Conservation (phyloP, 1,139 yeast genomes). For the Blastobotrys proliferans region DNA sequence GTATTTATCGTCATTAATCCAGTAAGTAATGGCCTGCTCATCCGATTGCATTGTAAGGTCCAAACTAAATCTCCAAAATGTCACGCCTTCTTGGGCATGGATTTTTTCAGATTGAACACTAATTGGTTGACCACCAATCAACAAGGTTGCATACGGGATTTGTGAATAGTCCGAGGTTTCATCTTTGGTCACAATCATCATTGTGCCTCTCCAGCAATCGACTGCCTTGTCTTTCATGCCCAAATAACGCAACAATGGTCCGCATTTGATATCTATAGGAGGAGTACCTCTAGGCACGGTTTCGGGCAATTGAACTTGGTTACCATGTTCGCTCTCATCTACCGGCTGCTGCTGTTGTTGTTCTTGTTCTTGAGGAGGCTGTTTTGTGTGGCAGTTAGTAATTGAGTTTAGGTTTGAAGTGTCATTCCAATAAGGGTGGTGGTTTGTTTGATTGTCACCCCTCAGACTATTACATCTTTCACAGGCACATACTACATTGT, state of each 20-base stretch:
- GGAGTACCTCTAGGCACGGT: slow-evolving; percentile 29
- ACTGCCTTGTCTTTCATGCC: slow-evolving; percentile 53
- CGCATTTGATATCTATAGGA: slow-evolving; percentile 56
- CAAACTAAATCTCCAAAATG: slow-evolving; percentile 63
- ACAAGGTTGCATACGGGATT: slow-evolving; percentile 18
- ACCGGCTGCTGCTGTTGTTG: too few relatives aligned
- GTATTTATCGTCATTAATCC: slow-evolving; percentile 45
- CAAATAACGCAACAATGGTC: slow-evolving; percentile 68
- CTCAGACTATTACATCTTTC: too few relatives aligned
- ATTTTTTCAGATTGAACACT: slow-evolving; percentile 29
- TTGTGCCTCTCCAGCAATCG: slow-evolving; percentile 57
- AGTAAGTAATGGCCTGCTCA: slow-evolving; percentile 62
- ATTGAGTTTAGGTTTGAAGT: too few relatives aligned
- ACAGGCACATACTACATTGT: too few relatives aligned
- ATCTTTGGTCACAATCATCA: slow-evolving; percentile 57
- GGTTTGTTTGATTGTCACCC: too few relatives aligned
- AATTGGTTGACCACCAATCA: not conserved
- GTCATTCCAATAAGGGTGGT: too few relatives aligned
- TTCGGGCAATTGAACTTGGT: not conserved
- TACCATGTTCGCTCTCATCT: not conserved
- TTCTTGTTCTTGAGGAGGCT: too few relatives aligned
- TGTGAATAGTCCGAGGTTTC: slow-evolving; percentile 29
- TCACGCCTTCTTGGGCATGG: slow-evolving; percentile 45
- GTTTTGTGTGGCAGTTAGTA: too few relatives aligned
- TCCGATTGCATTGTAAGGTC: slow-evolving; percentile 42